Percentiles rank a stretch among this genome's conserved stretches.
These are phyloP conservation scores for Annulohypoxylon nitens DNA, from an alignment of 495 filamentous ascomycete genomes.

Conservation along the genomic window DNA sequence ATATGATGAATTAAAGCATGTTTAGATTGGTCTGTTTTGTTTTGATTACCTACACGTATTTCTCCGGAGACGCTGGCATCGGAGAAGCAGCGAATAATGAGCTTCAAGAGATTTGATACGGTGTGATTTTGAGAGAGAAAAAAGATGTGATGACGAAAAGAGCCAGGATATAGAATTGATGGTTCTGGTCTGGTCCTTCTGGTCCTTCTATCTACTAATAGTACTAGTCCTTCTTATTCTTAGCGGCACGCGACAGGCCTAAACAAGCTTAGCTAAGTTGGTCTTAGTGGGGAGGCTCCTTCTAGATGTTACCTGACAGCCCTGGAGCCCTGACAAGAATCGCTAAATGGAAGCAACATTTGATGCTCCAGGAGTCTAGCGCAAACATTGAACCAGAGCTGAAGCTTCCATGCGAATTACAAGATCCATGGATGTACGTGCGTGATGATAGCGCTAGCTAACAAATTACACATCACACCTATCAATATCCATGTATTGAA, in stretches of 20 bases:
- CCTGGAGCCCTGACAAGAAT: background rate
- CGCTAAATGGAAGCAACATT: too few species aligned
- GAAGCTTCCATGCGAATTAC: background rate
- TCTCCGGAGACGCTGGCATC: constrained; percentile 30
- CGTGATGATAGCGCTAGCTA: background rate
- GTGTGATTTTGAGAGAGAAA: constrained; percentile 30
- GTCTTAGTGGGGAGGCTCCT: background rate
- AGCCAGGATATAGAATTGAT: constrained; percentile 4
- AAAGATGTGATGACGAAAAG: constrained; percentile 38
- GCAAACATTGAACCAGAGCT: background rate
- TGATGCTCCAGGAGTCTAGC: background rate
- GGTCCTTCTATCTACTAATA: background rate
- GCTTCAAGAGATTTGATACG: constrained; percentile 36
- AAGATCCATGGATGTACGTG: background rate
- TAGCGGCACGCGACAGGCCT: constrained; percentile 11
- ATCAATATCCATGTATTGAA: background rate
- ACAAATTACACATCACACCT: background rate
- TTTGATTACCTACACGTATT: constrained; percentile 39
- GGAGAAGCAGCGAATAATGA: constrained; percentile 32
- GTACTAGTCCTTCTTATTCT: background rate
- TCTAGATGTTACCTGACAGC: background rate
- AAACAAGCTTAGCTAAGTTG: constrained; percentile 1
- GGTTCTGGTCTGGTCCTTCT: background rate
- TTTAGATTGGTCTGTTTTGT: constrained; percentile 14
- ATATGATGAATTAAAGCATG: constrained; percentile 27